These are phyloP conservation scores for Metschnikowia matae DNA, from an alignment of 805 yeast genomes.

Conservation along the genomic window DNA sequence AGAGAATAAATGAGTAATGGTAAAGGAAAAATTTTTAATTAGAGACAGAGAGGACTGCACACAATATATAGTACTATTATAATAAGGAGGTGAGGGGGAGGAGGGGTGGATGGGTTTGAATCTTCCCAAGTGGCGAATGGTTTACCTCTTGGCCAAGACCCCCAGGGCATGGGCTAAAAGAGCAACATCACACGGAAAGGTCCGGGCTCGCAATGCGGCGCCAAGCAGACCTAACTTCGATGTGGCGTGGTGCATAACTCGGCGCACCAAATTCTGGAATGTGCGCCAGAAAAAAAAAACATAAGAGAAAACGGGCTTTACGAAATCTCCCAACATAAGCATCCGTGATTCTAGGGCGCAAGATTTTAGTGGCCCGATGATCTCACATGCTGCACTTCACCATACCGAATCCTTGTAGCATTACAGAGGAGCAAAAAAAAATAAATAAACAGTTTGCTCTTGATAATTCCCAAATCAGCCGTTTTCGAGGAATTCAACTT, in stretches of 20 bases:
- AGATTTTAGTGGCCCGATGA: neutral
- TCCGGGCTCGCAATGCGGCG: neutral
- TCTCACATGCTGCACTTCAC: neutral
- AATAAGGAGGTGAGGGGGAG: too few relatives aligned
- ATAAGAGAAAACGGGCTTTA: neutral
- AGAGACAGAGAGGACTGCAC: too few relatives aligned
- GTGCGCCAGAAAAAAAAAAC: neutral
- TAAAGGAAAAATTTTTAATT: too few relatives aligned
- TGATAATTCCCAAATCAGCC: too few relatives aligned
- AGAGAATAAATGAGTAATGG: too few relatives aligned
- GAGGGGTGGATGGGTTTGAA: too few relatives aligned
- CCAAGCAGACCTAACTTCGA: neutral
- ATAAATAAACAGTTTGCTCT: too few relatives aligned
- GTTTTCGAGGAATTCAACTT: too few relatives aligned
- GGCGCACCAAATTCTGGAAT: neutral
- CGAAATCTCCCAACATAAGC: neutral
- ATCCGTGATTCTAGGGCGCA: neutral
- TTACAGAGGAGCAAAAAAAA: too few relatives aligned
- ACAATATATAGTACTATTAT: too few relatives aligned
- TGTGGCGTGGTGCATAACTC: neutral
- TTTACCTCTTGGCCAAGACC: too few relatives aligned
- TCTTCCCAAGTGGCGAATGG: too few relatives aligned
- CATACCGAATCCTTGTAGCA: neutral
- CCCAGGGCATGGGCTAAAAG: neutral
- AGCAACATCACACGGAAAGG: neutral